A percentile compares a stretch with the other conserved stretches of the same genome.
Conservation (phyloP, 306 rosid genomes). For the Quercus glauca region DNA sequence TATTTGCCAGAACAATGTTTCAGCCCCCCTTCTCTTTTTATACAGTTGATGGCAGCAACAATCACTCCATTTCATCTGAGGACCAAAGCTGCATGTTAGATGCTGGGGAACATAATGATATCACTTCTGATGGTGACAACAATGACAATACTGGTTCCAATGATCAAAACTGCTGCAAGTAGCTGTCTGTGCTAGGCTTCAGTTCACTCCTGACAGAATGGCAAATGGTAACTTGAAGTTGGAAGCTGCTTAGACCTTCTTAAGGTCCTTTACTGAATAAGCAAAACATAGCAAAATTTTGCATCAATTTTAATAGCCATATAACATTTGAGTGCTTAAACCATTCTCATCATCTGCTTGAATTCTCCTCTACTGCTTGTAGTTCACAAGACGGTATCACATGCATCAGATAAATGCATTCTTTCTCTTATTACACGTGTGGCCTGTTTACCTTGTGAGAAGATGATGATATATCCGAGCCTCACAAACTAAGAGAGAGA, state of each 20-base stretch:
- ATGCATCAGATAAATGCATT: no score
- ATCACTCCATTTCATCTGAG: conserved; percentile 27
- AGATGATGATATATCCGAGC: no score
- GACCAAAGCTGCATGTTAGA: conserved; percentile 34
- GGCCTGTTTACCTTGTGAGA: no score
- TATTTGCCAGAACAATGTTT: background rate
- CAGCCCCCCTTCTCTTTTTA: conserved; percentile 8
- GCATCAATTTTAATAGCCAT: conserved; percentile 33
- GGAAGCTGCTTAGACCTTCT: conserved; percentile 14
- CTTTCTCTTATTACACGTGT: no score
- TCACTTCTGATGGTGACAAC: conserved; percentile 19
- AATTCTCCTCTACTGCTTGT: background rate
- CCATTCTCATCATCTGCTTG: background rate
- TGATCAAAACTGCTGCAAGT: conserved; percentile 32
- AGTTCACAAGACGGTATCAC: no score
- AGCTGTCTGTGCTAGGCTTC: conserved; percentile 11
- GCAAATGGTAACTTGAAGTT: conserved; percentile 23
- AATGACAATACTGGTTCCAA: conserved; percentile 32
- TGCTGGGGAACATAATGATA: conserved; percentile 13
- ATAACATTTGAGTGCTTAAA: background rate
- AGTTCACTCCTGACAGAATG: conserved; percentile 11
- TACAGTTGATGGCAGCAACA: conserved; percentile 35
- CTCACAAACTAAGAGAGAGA: no score
- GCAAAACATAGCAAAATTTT: conserved; percentile 27
- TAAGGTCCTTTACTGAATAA: conserved; percentile 36